Conservation (phyloP, 2,329 filamentous ascomycete genomes). For the Shiraia bambusicola region DNA sequence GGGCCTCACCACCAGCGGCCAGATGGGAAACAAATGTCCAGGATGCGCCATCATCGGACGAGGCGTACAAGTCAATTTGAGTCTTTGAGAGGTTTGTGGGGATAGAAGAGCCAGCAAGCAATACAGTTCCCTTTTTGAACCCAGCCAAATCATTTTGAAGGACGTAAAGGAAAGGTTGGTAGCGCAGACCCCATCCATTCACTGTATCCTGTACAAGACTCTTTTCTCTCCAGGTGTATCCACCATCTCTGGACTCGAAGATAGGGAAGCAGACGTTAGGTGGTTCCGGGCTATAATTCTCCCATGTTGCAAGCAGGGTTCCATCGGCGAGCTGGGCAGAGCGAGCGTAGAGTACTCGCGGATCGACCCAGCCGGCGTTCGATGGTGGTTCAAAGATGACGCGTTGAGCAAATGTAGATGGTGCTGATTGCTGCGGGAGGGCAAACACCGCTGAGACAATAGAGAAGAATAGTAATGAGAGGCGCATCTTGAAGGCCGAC, state of each 20-base stretch:
- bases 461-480: constrained; percentile 29
- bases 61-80: constrained; percentile 70
- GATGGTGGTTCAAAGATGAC: constrained; percentile 49
- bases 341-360: constrained; percentile 55
- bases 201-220: constrained; percentile 66
- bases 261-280: constrained; percentile 50
- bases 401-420: constrained; percentile 34
- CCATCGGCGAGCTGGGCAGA: constrained; percentile 50
- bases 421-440: constrained; percentile 21
- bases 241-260: constrained; percentile 50
- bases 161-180: constrained; percentile 69
- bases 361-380: constrained; percentile 45
- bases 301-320: constrained; percentile 55
- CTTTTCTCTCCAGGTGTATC: constrained; percentile 62
- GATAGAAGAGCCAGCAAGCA: constrained; percentile 63
- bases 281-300: constrained; percentile 54
- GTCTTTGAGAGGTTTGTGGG: constrained; percentile 61
- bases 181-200: constrained; percentile 66
- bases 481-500: constrained; percentile 32
- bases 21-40: constrained; percentile 70
- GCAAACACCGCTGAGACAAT: constrained; percentile 24
- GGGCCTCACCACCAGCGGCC: constrained; percentile 63
- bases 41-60: constrained; percentile 58
- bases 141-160: constrained; percentile 60
- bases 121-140: constrained; percentile 63